These are phyloP conservation scores for Geotrichum carabidarum DNA, from an alignment of 1,139 yeast genomes.

Conservation along the genomic window DNA sequence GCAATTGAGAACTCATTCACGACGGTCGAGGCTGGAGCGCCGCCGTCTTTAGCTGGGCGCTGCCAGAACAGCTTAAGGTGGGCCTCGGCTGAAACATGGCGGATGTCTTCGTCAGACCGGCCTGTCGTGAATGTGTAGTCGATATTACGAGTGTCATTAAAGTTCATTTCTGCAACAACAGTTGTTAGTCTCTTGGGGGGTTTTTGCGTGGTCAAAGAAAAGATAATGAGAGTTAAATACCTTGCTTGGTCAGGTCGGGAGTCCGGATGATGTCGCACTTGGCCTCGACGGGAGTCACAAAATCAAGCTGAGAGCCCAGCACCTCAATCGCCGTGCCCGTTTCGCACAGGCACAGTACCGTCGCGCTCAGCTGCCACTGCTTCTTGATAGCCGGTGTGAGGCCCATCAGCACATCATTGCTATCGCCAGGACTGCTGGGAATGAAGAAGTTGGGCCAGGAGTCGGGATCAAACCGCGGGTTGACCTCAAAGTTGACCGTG, in stretches of 20 bases:
- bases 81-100: constrained; percentile 35
- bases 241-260: constrained; percentile 12
- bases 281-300: constrained; percentile 20
- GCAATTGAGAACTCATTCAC: constrained; percentile 30
- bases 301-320: constrained; percentile 24
- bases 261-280: constrained; percentile 22
- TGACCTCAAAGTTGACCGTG: constrained; percentile 34
- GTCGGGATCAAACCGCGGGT: constrained; percentile 33
- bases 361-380: constrained; percentile 15
- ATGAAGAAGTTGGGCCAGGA: constrained; percentile 37
- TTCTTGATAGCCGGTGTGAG: constrained; percentile 18
- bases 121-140: constrained; percentile 29
- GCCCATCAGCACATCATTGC: constrained; percentile 10
- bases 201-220: background rate
- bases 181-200: background rate
- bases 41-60: constrained; percentile 24
- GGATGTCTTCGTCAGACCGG: constrained; percentile 26
- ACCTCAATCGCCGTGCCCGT: constrained; percentile 27
- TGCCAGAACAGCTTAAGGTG: constrained; percentile 32
- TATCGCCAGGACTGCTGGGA: constrained; percentile 22
- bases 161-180: constrained; percentile 20
- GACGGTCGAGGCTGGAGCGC: background rate
- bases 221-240: background rate
- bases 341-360: constrained; percentile 12
- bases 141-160: constrained; percentile 29